Base-by-base conservation (phyloP, 2,329 filamentous ascomycete species). In the Aspergillus chevalieri region DNA sequence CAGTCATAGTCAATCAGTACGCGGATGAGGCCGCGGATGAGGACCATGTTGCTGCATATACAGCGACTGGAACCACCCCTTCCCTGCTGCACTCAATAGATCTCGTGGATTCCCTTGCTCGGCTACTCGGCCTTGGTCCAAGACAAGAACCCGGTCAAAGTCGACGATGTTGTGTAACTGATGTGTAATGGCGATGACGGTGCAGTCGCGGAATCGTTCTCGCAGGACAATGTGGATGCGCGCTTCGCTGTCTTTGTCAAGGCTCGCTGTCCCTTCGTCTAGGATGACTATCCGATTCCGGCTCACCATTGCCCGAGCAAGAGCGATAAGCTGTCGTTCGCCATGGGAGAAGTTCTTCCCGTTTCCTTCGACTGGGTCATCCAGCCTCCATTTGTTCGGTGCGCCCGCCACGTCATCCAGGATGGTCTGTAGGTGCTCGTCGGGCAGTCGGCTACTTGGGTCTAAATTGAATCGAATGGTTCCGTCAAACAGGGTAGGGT, bases 311-410 rank as follows among this genome's bases (percentile, higher is more conserved):
- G 78, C 80, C 0, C 80, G 62, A 0, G 76, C 79, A 0, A 84
- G 68, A 46, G 73, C 78, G 50, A 84, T 80, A 0, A 84, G 67
- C 57, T 84, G 81, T 30, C 73, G 72, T 62, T 83, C 80, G 0
- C 81, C 82, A 10, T 73, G 70, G 6, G 52, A 54, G 24, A 52
- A 51, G 26, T 54, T 54, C 17, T 42, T 28, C 10, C 52, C 52
- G 24, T 52, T 51, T 7, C 12, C 22, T 26, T 43, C 51, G 21
- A 53, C 48, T 3, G n/a, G 39, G 30, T 48, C 48, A 34, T 53
- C 51, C 33, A 51, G 46, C 22, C 33, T 50, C 46, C 45, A 44
- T 36, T 46, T 45, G 22, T 30, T 41, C 17, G n/a, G 38, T 43
- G 33, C 15, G n/a, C 48, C 49, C 12, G 30, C 49, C 26, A 52